Conservation (phyloP, 805 yeast genomes). For the Starmerella ratchasimensis region DNA sequence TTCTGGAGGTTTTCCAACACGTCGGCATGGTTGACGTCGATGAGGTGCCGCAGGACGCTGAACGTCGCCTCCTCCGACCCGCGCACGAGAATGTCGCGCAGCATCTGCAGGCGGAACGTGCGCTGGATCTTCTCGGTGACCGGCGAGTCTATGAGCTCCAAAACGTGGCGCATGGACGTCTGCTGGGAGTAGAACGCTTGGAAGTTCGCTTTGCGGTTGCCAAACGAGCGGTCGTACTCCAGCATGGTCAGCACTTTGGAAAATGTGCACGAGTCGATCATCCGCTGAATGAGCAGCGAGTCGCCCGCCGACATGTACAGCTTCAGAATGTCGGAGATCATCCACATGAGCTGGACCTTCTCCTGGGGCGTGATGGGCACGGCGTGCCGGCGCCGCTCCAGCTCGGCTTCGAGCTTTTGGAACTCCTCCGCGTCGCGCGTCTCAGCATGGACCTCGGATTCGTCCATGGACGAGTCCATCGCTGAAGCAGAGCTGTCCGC, state of each 20-base stretch:
- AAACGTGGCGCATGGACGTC: constrained; percentile 53
- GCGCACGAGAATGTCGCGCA: constrained; percentile 76
- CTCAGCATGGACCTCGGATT: too few species aligned
- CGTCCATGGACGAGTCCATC: too few species aligned
- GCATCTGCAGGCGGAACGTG: constrained; percentile 64
- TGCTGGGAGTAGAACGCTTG: constrained; percentile 48
- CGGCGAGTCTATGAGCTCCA: constrained; percentile 43
- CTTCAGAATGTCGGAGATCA: constrained; percentile 61
- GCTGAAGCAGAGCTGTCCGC: too few species aligned
- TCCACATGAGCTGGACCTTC: constrained; percentile 43
- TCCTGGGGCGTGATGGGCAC: constrained; percentile 18
- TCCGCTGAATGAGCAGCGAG: constrained; percentile 40
- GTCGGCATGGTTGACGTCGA: constrained; percentile 54
- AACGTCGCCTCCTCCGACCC: constrained; percentile 69
- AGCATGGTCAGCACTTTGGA: constrained; percentile 60
- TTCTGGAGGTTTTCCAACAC: constrained; percentile 47
- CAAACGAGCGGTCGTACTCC: constrained; percentile 80
- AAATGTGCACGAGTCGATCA: constrained; percentile 40
- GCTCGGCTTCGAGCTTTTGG: too few species aligned
- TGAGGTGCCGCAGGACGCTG: constrained; percentile 50
- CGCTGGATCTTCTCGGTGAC: constrained; percentile 47
- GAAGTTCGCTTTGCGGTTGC: constrained; percentile 65
- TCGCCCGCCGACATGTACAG: constrained; percentile 58
- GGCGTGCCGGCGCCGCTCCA: too few species aligned
- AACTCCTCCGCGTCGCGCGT: too few species aligned